Evolutionary conservation across 2,329 filamentous ascomycete species (phyloP).

Genomic region (Karstenula rhodostoma): DNA sequence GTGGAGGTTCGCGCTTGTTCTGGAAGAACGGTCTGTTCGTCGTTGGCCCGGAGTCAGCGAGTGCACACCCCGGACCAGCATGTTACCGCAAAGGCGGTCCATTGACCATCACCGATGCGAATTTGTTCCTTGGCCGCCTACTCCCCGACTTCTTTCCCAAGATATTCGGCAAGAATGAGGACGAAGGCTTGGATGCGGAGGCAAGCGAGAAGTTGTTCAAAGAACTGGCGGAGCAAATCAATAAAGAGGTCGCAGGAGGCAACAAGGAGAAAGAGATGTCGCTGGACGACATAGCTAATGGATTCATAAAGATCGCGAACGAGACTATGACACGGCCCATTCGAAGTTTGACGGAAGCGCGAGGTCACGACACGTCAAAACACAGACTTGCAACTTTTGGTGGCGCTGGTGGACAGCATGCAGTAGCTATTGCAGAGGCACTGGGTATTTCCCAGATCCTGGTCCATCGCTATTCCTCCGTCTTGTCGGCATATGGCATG

Average conservation of each 20-base stretch:
- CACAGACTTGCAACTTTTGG: conserved; percentile 93
- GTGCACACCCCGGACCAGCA: conserved; percentile 87
- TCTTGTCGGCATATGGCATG: conserved; percentile 92
- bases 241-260: conserved; percentile 73
- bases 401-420: conserved; percentile 89
- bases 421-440: conserved; percentile 86
- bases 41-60: conserved; percentile 87
- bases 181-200: conserved; percentile 78
- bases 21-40: conserved; percentile 91
- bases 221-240: conserved; percentile 79
- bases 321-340: conserved; percentile 93
- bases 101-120: conserved; percentile 92
- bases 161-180: conserved; percentile 90
- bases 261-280: conserved; percentile 69
- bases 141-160: conserved; percentile 93
- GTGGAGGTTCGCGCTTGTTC: conserved; percentile 84
- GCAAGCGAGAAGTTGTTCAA: conserved; percentile 79
- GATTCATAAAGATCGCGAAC: conserved; percentile 89
- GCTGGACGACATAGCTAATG: conserved; percentile 85
- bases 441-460: conserved; percentile 86
- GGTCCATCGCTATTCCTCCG: conserved; percentile 85
- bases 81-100: conserved; percentile 92
- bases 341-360: conserved; percentile 87
- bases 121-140: conserved; percentile 82
- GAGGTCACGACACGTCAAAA: conserved; percentile 88